Conservation (phyloP, 2,329 filamentous ascomycete genomes). For the Cryoendolithus antarcticus region DNA sequence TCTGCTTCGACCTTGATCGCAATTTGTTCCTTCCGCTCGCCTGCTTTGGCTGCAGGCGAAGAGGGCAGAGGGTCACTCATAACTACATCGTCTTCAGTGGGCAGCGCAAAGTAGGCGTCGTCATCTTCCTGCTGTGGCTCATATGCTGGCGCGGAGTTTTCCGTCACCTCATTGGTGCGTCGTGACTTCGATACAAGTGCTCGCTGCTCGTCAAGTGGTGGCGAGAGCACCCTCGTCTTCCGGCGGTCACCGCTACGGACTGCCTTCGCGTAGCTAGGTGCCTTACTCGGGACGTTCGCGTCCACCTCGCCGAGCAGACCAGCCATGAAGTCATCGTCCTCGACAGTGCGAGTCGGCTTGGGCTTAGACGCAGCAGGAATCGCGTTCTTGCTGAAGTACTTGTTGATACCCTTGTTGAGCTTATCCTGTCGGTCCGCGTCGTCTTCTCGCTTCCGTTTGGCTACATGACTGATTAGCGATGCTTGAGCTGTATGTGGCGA, state of each 20-base stretch:
- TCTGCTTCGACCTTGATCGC: slow-evolving; percentile 56
- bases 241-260: slow-evolving; percentile 65
- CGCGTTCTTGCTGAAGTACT: slow-evolving; percentile 78
- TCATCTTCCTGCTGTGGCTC: slow-evolving; percentile 27
- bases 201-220: slow-evolving; percentile 46
- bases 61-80: slow-evolving; percentile 69
- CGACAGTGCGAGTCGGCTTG: slow-evolving; percentile 50
- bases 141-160: slow-evolving; percentile 7
- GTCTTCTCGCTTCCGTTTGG: slow-evolving; percentile 78
- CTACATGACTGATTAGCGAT: slow-evolving; percentile 31
- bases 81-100: slow-evolving; percentile 60
- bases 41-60: slow-evolving; percentile 49
- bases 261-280: slow-evolving; percentile 43
- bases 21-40: slow-evolving; percentile 39
- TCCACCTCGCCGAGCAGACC: slow-evolving; percentile 81
- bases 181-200: slow-evolving; percentile 2
- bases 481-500: slow-evolving; percentile 11
- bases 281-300: slow-evolving; percentile 52
- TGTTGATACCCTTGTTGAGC: slow-evolving; percentile 82
- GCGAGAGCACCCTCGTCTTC: slow-evolving; percentile 69
- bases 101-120: slow-evolving; percentile 38
- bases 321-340: slow-evolving; percentile 78
- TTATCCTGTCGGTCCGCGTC: slow-evolving; percentile 75
- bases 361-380: slow-evolving; percentile 55
- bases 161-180: slow-evolving; percentile 1